phyloP scores from a whole-genome alignment of 495 filamentous ascomycete species.

The Aspergillus haitiensis region DNA sequence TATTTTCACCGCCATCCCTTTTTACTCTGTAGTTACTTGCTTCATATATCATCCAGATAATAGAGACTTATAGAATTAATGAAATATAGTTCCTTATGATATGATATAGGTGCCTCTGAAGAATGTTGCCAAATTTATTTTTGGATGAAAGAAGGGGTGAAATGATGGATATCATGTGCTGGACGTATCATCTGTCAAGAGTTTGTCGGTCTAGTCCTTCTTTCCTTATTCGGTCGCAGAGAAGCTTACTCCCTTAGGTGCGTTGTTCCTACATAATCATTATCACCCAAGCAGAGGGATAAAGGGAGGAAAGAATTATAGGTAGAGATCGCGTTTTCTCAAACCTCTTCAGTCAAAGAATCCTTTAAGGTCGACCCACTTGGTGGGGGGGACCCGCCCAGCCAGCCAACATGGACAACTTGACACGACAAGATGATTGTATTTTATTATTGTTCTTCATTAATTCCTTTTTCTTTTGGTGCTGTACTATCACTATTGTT shows the following conservation, averaged over 20 bases:
- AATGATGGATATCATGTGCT: not conserved
- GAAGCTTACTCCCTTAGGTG: not conserved
- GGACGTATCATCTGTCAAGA: conserved; percentile 2
- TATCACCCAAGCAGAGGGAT: too few relatives aligned
- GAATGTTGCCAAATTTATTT: not conserved
- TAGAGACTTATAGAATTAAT: too few relatives aligned
- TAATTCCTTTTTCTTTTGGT: too few relatives aligned
- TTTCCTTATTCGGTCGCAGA: not conserved
- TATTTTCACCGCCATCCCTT: too few relatives aligned
- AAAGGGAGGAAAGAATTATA: too few relatives aligned
- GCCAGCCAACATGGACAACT: not conserved
- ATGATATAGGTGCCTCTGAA: not conserved
- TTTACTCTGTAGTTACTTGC: too few relatives aligned
- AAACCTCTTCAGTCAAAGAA: not conserved
- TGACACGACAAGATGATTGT: conserved; percentile 2
- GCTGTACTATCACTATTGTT: too few relatives aligned
- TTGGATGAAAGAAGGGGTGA: not conserved
- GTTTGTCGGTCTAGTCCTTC: not conserved
- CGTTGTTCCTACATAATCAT: conserved; percentile 3
- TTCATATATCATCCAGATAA: too few relatives aligned
- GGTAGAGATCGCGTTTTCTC: too few relatives aligned
- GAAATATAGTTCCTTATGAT: too few relatives aligned
- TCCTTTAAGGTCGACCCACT: not conserved
- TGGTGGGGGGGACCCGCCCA: not conserved
- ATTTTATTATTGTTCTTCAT: too few relatives aligned